These are phyloP conservation scores for Fusarium sp. DNA, from an alignment of 2,329 filamentous ascomycete genomes.

Conservation along the genomic window DNA sequence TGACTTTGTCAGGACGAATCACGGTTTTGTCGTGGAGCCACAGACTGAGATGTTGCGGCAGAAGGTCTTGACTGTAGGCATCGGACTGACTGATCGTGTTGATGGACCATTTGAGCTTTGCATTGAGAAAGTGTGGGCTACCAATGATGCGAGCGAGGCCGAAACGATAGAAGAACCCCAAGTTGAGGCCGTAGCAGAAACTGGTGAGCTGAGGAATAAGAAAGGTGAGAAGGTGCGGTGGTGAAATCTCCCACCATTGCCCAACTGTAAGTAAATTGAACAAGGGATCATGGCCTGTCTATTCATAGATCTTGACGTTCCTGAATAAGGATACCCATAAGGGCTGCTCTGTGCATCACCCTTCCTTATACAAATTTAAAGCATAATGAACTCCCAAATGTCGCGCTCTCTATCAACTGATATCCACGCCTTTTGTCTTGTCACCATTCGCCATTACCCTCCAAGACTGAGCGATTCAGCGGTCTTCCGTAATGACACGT, in stretches of 20 bases:
- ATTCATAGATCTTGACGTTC: slow-evolving; percentile 15
- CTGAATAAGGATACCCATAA: slow-evolving; percentile 2
- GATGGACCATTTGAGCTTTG: slow-evolving; percentile 89
- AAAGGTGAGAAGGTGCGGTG: slow-evolving; percentile 54
- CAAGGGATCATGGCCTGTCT: slow-evolving; percentile 7
- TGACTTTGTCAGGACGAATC: slow-evolving; percentile 94
- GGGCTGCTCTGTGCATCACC: background rate
- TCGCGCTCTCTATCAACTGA: background rate
- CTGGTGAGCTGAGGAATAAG: slow-evolving; percentile 51
- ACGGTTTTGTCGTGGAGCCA: slow-evolving; percentile 91
- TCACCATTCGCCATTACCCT: slow-evolving; percentile 18
- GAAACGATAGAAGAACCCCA: slow-evolving; percentile 39
- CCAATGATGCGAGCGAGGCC: slow-evolving; percentile 64
- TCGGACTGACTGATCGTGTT: slow-evolving; percentile 88
- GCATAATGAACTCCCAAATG: slow-evolving; percentile 13
- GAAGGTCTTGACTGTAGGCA: slow-evolving; percentile 85
- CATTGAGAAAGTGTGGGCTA: slow-evolving; percentile 90
- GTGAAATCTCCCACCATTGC: slow-evolving; percentile 35
- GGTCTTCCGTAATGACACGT: slow-evolving; percentile 65
- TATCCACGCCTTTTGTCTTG: slow-evolving; percentile 1
- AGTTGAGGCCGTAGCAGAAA: slow-evolving; percentile 28
- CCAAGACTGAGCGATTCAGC: slow-evolving; percentile 48
- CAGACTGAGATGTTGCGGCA: slow-evolving; percentile 90
- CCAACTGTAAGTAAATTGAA: background rate
- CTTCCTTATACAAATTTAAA: slow-evolving; percentile 32